A percentile compares a stretch with the other conserved stretches of the same genome.
phyloP scores from a whole-genome alignment of 192 early-diverging fungal genomes.

The Gryganskiella cystojenkinii region DNA sequence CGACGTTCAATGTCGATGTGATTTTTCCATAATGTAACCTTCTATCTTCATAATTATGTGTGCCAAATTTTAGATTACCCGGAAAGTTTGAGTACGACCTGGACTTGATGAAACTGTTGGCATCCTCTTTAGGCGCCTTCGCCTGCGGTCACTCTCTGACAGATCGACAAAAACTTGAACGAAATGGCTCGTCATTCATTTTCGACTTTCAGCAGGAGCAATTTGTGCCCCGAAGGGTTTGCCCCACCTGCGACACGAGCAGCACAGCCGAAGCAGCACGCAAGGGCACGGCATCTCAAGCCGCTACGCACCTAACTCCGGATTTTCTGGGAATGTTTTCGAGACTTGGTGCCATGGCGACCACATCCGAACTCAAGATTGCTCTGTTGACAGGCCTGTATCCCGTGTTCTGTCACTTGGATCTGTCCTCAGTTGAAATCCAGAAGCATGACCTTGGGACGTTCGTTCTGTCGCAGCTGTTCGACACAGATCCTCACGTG shows the following conservation, averaged over 20 bases:
- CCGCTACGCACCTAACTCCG: background rate
- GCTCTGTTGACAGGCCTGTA: conserved; percentile 20
- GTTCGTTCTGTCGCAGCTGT: conserved; percentile 17
- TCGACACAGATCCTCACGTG: background rate
- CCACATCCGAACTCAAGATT: background rate
- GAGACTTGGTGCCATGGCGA: conserved; percentile 14
- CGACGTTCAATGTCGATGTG: too few relatives aligned
- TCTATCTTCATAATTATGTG: too few relatives aligned
- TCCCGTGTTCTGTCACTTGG: conserved; percentile 31
- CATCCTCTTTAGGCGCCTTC: too few relatives aligned
- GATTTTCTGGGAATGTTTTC: conserved; percentile 22
- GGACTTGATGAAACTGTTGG: too few relatives aligned
- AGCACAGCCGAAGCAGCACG: too few relatives aligned
- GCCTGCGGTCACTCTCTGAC: too few relatives aligned
- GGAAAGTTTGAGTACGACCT: too few relatives aligned
- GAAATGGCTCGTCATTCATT: background rate
- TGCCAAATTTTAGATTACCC: background rate
- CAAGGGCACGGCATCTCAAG: too few relatives aligned
- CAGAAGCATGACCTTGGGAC: conserved; percentile 18
- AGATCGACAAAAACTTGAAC: too few relatives aligned
- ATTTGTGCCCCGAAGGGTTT: too few relatives aligned
- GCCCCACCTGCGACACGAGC: too few relatives aligned
- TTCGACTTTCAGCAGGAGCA: conserved; percentile 7
- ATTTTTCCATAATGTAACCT: too few relatives aligned
- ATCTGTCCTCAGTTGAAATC: conserved; percentile 3